Evolutionary conservation across 2,329 filamentous ascomycete species (phyloP), one percentile per base, ranked within the genome.

Genomic region (Ophiocordyceps camponoti-leonardi): DNA sequence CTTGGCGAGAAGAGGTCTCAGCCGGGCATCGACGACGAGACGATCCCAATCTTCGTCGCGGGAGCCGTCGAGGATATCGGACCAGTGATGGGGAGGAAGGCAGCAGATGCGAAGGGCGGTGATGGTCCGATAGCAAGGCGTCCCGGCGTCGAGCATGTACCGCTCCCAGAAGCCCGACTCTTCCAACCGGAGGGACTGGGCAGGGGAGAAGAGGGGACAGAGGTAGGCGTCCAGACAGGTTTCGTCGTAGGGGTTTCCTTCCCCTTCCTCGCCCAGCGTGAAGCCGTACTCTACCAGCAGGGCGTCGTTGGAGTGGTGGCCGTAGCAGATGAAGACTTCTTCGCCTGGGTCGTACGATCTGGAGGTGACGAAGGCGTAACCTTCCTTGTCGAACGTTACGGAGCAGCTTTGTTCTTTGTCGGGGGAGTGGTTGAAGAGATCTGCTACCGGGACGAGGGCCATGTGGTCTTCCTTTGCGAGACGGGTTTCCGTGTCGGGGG

Each of bases 291-390:
- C 82, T 0, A 75, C 71, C 2, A 86, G 72, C 19, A 87, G 59
- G 49, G 82, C 78, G 56, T 86, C 82, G 51, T 83, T 83, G 43
- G 69, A 70, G 57, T 86, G 83, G 3, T 69, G 57, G 11, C 83
- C 83, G 55, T 87, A 87, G 44, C 71, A 74, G 44, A 84, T 76
- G 48, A 73, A 73, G 2, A 86, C 63, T 61, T 87, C 82, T 23
- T 81, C 73, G 12, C 77, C 78, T 2, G 58, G 52, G 3, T 56
- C 58, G 53, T 81, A 79, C 0, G 63, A 55, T 2, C 64, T 59
- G 42, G 68, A 62, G 2, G 76, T 69, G 18, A 61, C 67, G 42
- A 84, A 67, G 22, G 65, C 67, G 61, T 77, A 84, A 6, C 69
- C 69, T 1, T 61, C 58, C 1, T 59, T 49, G 42, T 69, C 64